These are phyloP conservation scores for Cercospora sp. DNA, from an alignment of 2,329 filamentous ascomycete species.

Conservation along the genomic window DNA sequence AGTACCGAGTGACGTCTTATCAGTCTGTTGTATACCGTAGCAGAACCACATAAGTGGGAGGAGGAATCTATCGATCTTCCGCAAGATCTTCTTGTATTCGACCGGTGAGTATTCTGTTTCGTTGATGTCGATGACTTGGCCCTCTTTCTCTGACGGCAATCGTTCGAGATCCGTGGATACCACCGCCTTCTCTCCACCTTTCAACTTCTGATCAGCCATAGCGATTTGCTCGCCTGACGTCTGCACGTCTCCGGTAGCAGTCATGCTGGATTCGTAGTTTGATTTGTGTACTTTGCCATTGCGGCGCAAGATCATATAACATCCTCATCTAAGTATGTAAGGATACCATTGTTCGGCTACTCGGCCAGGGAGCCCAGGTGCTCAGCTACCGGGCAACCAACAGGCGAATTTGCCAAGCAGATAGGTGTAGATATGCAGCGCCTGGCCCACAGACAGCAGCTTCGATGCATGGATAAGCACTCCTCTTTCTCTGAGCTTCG, in stretches of 20 bases:
- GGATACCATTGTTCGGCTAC: not conserved
- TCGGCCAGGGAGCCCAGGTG: not conserved
- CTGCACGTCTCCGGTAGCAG: not conserved
- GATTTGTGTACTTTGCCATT: not conserved
- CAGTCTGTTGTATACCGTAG: slow-evolving; percentile 53
- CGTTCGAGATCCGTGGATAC: slow-evolving; percentile 19
- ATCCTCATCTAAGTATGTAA: not conserved
- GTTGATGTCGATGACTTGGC: slow-evolving; percentile 22
- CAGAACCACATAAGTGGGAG: slow-evolving; percentile 52
- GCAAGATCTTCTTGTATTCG: slow-evolving; percentile 32
- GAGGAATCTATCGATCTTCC: slow-evolving; percentile 49
- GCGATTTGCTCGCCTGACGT: not conserved
- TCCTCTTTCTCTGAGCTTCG: not conserved
- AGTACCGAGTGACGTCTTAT: slow-evolving; percentile 44
- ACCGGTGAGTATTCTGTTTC: slow-evolving; percentile 33
- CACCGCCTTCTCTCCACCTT: slow-evolving; percentile 19
- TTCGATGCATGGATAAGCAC: not conserved
- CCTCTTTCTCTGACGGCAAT: slow-evolving; percentile 18
- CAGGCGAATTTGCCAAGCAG: slow-evolving; percentile 16
- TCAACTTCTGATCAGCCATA: not conserved
- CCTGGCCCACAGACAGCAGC: not conserved
- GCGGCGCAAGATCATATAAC: not conserved
- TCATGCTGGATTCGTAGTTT: not conserved
- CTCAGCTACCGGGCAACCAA: slow-evolving; percentile 9
- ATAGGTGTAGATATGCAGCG: slow-evolving; percentile 9